Conservation (phyloP, 768 basidiomycete species). For the Agaricus blazei region DNA sequence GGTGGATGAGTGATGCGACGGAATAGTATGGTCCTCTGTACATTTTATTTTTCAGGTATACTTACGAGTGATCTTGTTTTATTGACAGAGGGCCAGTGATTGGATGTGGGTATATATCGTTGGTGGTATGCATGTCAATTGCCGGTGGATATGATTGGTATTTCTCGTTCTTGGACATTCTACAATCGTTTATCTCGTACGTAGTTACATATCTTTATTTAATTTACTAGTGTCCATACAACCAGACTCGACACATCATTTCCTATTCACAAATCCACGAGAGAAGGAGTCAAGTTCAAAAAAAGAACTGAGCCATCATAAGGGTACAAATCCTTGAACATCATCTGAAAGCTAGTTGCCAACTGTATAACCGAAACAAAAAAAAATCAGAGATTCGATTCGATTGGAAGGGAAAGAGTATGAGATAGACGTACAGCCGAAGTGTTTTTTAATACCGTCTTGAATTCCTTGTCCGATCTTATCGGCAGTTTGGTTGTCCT, state of each 20-base stretch:
- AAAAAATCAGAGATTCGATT: background rate
- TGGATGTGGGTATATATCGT: too few relatives aligned
- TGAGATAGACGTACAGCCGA: conserved; percentile 20
- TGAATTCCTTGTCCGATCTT: conserved; percentile 32
- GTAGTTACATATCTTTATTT: too few relatives aligned
- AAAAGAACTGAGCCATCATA: too few relatives aligned
- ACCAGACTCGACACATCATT: background rate
- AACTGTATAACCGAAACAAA: background rate
- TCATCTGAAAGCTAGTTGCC: background rate
- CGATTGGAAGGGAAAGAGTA: background rate
- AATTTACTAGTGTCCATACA: too few relatives aligned
- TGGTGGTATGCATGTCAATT: background rate
- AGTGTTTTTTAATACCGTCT: conserved; percentile 31
- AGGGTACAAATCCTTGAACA: too few relatives aligned
- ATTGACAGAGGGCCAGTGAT: conserved; percentile 27
- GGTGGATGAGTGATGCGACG: conserved; percentile 69
- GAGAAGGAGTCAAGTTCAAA: too few relatives aligned
- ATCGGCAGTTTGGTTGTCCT: conserved; percentile 32
- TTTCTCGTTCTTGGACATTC: too few relatives aligned
- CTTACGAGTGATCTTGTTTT: background rate
- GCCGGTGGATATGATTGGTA: too few relatives aligned
- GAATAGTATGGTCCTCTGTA: conserved; percentile 35
- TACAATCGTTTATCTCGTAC: too few relatives aligned
- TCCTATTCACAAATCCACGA: background rate
- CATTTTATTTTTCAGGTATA: background rate